Percentiles rank a stretch among this genome's conserved stretches.
Evolutionary conservation across 306 rosid species (phyloP).

Genomic region (Lathyrus aphaca): DNA sequence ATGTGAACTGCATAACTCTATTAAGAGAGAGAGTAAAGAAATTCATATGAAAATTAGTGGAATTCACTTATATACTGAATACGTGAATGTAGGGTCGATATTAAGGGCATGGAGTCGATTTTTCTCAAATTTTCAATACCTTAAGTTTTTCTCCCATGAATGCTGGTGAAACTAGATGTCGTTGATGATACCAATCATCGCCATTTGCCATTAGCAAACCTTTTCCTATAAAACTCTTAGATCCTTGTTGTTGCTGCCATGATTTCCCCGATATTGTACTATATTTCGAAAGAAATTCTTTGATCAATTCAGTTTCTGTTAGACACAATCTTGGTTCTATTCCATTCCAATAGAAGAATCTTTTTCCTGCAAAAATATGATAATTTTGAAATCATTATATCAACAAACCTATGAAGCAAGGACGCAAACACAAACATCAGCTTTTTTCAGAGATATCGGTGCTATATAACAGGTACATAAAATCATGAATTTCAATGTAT

Average conservation of each 20-base stretch:
- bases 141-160: constrained; percentile 67
- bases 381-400: neutral
- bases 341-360: constrained; percentile 65
- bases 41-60: neutral
- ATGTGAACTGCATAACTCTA: constrained; percentile 79
- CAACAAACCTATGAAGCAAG: too few species aligned
- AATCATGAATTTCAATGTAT: neutral
- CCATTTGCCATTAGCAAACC: constrained; percentile 79
- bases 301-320: constrained; percentile 54
- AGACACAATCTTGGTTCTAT: constrained; percentile 63
- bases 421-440: too few species aligned
- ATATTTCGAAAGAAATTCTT: constrained; percentile 52
- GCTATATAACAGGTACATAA: neutral
- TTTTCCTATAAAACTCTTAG: constrained; percentile 62
- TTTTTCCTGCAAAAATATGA: constrained; percentile 48
- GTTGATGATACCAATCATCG: constrained; percentile 65
- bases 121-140: constrained; percentile 38
- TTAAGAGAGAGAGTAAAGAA: neutral
- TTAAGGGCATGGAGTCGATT: too few species aligned
- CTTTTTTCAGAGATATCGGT: too few species aligned
- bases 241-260: constrained; percentile 69
- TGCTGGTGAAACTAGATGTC: constrained; percentile 62
- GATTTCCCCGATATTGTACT: constrained; percentile 55
- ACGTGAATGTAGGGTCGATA: too few species aligned
- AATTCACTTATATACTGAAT: too few species aligned